phyloP scores from a whole-genome alignment of 306 rosid species.

The Medicago lupulina region DNA sequence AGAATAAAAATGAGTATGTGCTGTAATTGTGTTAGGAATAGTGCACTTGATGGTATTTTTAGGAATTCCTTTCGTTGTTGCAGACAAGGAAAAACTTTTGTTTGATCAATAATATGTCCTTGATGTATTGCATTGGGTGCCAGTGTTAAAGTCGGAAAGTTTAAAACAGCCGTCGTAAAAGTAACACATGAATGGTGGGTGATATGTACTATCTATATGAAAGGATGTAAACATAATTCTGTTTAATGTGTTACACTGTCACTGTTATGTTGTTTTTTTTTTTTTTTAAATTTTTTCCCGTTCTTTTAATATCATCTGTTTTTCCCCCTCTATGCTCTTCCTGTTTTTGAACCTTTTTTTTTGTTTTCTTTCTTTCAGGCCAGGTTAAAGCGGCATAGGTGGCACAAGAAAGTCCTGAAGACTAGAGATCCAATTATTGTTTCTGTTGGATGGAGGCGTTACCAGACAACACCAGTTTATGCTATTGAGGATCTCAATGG shows the following conservation, averaged over 20 bases:
- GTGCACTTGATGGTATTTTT: slow-evolving; percentile 14
- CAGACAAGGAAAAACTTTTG: background rate
- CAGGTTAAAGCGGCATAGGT: slow-evolving; percentile 88
- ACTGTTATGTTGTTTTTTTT: background rate
- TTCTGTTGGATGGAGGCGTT: slow-evolving; percentile 97
- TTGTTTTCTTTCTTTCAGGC: slow-evolving; percentile 58
- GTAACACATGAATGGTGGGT: slow-evolving; percentile 23
- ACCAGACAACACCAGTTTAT: slow-evolving; percentile 90
- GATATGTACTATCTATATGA: slow-evolving; percentile 21
- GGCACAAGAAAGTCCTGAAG: slow-evolving; percentile 93
- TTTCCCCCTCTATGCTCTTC: background rate
- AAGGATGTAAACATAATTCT: background rate
- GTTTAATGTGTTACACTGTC: background rate
- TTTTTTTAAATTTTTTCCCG: background rate
- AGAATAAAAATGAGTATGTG: slow-evolving; percentile 18
- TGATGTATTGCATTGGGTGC: background rate
- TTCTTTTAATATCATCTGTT: slow-evolving; percentile 16
- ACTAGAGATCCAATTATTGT: slow-evolving; percentile 87
- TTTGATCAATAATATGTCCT: background rate
- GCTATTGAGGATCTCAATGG: slow-evolving; percentile 88
- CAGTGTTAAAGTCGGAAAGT: background rate
- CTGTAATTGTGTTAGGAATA: slow-evolving; percentile 1
- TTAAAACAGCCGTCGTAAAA: background rate
- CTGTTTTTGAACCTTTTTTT: background rate
- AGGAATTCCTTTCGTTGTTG: slow-evolving; percentile 25